Evolutionary conservation across 2,329 filamentous ascomycete species (phyloP).

Genomic region (Fusarium caatingaense): DNA sequence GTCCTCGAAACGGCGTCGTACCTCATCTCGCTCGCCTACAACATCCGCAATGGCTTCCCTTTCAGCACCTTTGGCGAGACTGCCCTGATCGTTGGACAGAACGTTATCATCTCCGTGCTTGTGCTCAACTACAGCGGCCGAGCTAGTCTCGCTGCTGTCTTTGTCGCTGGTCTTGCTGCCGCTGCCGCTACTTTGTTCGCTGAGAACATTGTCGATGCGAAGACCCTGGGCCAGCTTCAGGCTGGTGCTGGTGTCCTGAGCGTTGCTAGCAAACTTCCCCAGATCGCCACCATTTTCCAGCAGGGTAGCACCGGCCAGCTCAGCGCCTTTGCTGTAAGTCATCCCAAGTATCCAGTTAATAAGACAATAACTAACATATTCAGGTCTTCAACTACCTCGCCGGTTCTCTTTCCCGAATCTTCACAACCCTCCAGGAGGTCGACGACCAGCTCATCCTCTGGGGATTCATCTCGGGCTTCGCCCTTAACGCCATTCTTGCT

Average conservation of each 20-base stretch:
- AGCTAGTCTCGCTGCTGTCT: slow-evolving; percentile 74
- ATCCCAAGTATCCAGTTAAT: rapidly evolving
- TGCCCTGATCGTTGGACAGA: slow-evolving; percentile 90
- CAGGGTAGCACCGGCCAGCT: slow-evolving; percentile 93
- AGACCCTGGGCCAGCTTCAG: slow-evolving; percentile 79
- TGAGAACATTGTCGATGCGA: slow-evolving; percentile 71
- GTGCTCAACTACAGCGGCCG: slow-evolving; percentile 86
- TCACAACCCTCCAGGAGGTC: slow-evolving; percentile 97
- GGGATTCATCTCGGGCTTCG: slow-evolving; percentile 90
- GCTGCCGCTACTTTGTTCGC: slow-evolving; percentile 77
- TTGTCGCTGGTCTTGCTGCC: slow-evolving; percentile 80
- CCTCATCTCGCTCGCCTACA: slow-evolving; percentile 92
- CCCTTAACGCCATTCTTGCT: slow-evolving; percentile 88
- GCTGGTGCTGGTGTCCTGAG: slow-evolving; percentile 85
- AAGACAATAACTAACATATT: not conserved
- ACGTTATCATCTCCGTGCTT: slow-evolving; percentile 87
- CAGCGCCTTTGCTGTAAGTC: slow-evolving; percentile 91
- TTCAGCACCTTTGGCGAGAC: slow-evolving; percentile 98
- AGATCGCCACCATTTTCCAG: slow-evolving; percentile 87
- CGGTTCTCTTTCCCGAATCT: slow-evolving; percentile 93
- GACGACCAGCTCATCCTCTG: slow-evolving; percentile 97
- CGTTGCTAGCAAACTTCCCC: slow-evolving; percentile 91
- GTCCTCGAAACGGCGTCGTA: slow-evolving; percentile 90
- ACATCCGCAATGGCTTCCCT: slow-evolving; percentile 88
- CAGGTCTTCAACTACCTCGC: slow-evolving; percentile 98